phyloP scores from a whole-genome alignment of 116 monocot species.

The Trichopus zeylanicus region DNA sequence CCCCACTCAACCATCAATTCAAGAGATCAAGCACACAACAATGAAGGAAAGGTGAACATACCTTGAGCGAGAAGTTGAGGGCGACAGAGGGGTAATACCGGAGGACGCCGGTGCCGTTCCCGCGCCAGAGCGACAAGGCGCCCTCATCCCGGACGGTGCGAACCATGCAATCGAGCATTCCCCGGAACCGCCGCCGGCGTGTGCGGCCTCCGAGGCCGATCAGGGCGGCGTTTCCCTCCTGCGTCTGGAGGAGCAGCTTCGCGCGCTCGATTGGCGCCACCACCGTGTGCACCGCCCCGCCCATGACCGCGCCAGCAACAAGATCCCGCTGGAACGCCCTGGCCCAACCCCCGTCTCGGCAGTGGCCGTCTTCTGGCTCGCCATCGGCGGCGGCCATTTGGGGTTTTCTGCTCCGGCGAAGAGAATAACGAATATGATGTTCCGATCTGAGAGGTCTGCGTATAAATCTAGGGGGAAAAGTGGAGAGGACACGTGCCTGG shows the following conservation, averaged over 20 bases:
- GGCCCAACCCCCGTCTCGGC: too few relatives aligned
- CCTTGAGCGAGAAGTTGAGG: slow-evolving; percentile 98
- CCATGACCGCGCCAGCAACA: slow-evolving; percentile 90
- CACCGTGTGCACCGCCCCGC: slow-evolving; percentile 82
- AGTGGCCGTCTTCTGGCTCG: too few relatives aligned
- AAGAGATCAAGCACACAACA: too few relatives aligned
- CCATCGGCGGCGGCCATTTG: too few relatives aligned
- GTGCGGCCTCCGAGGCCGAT: slow-evolving; percentile 25
- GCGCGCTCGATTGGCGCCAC: slow-evolving; percentile 94
- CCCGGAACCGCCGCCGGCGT: slow-evolving; percentile 45
- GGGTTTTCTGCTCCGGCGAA: too few relatives aligned
- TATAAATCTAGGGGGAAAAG: too few relatives aligned
- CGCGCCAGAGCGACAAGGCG: slow-evolving; percentile 87
- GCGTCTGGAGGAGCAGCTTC: slow-evolving; percentile 93
- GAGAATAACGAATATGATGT: too few relatives aligned
- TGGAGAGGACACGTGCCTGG: too few relatives aligned
- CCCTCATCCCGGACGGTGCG: slow-evolving; percentile 85
- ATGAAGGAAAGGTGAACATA: too few relatives aligned
- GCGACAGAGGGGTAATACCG: slow-evolving; percentile 96
- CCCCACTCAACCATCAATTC: not conserved
- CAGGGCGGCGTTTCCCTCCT: slow-evolving; percentile 87
- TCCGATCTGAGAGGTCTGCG: too few relatives aligned
- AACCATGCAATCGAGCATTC: slow-evolving; percentile 75
- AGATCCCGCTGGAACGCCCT: too few relatives aligned
- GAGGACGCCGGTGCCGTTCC: slow-evolving; percentile 87